Evolutionary conservation across 176 grass and related monocot genomes (phyloP).

Genomic region (Dactylis glomerata): DNA sequence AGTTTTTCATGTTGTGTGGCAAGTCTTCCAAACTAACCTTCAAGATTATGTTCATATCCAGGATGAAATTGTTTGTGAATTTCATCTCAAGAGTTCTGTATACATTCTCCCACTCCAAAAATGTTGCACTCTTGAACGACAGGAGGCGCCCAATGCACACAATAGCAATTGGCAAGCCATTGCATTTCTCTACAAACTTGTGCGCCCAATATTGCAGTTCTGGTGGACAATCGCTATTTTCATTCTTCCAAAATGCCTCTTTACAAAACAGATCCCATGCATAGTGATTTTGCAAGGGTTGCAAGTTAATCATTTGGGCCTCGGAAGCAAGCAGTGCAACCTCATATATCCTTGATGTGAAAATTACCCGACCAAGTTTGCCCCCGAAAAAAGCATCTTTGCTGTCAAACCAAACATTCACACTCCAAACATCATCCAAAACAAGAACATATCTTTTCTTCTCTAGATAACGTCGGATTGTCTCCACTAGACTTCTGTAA

Average conservation of each 20-base stretch:
- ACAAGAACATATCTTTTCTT: slow-evolving; percentile 21
- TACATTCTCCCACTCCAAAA: slow-evolving; percentile 28
- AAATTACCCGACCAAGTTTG: slow-evolving; percentile 16
- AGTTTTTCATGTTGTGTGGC: slow-evolving; percentile 36
- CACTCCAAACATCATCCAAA: slow-evolving; percentile 26
- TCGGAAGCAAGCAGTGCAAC: background rate
- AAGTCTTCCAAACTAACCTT: slow-evolving; percentile 40
- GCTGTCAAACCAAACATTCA: slow-evolving; percentile 19
- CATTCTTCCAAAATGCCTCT: slow-evolving; percentile 18
- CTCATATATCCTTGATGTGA: slow-evolving; percentile 16
- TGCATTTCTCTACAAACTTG: slow-evolving; percentile 29
- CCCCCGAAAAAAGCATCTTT: slow-evolving; percentile 11
- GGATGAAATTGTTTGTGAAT: slow-evolving; percentile 7
- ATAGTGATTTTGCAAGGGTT: slow-evolving; percentile 12
- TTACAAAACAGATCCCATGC: slow-evolving; percentile 37
- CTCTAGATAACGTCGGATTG: background rate
- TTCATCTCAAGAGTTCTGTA: slow-evolving; percentile 26
- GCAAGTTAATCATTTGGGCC: background rate
- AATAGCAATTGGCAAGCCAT: slow-evolving; percentile 39
- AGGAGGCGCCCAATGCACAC: slow-evolving; percentile 28
- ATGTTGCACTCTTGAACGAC: slow-evolving; percentile 22
- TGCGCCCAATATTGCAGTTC: background rate
- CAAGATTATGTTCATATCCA: slow-evolving; percentile 33
- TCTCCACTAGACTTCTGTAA: background rate
- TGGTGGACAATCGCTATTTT: background rate